Evolutionary conservation across 1,139 yeast species (phyloP).

Genomic region (Geotrichum candidum): DNA sequence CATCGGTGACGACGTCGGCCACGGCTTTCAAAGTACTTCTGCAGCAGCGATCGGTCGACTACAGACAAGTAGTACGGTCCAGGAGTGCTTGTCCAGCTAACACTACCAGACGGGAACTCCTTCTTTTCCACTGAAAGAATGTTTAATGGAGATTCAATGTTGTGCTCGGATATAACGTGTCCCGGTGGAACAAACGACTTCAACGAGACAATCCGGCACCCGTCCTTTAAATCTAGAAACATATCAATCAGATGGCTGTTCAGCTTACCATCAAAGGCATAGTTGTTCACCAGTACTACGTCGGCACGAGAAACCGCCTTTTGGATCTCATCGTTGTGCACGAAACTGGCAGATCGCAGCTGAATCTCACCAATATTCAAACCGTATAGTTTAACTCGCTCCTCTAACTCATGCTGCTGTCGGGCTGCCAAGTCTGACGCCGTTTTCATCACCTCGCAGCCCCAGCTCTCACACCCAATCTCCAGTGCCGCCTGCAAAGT

Average conservation of each 20-base stretch:
- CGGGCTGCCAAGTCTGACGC: constrained; percentile 63
- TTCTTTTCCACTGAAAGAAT: constrained; percentile 58
- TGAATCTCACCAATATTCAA: constrained; percentile 50
- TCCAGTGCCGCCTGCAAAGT: constrained; percentile 85
- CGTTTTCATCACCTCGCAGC: constrained; percentile 83
- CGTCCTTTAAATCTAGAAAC: constrained; percentile 59
- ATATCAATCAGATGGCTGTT: constrained; percentile 64
- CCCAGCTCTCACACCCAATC: constrained; percentile 77
- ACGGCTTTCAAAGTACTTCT: constrained; percentile 17
- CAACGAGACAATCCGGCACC: constrained; percentile 72
- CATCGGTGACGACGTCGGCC: constrained; percentile 6
- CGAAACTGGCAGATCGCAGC: constrained; percentile 63
- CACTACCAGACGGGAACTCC: constrained; percentile 64
- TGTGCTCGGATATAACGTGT: constrained; percentile 47
- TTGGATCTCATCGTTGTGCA: constrained; percentile 53
- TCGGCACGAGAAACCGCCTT: constrained; percentile 55
- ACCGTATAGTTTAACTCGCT: constrained; percentile 60
- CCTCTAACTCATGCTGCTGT: constrained; percentile 54
- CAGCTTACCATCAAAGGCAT: constrained; percentile 68
- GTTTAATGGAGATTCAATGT: constrained; percentile 51
- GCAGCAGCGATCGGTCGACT: constrained; percentile 41
- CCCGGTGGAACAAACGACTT: constrained; percentile 61
- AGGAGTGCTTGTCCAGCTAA: constrained; percentile 86
- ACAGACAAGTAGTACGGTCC: constrained; percentile 77
- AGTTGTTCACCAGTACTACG: constrained; percentile 74